phyloP scores from a whole-genome alignment of 805 yeast genomes.

The Metschnikowia continentalis region DNA sequence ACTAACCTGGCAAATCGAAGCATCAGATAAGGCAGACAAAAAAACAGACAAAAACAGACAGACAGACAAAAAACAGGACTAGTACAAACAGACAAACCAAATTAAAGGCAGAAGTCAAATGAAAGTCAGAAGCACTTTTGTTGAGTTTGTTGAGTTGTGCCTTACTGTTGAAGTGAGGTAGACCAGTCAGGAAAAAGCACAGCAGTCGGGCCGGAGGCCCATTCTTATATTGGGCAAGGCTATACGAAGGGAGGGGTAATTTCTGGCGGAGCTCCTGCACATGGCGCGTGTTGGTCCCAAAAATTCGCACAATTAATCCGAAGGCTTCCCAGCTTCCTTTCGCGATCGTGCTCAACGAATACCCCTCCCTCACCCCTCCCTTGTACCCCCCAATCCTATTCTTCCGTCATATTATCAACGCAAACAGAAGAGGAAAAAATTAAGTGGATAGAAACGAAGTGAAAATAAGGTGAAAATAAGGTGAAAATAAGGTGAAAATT shows the following conservation, averaged over 20 bases:
- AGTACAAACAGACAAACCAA: too few species aligned
- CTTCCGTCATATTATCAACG: too few species aligned
- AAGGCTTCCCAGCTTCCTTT: background rate
- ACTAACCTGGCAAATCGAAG: conserved; percentile 16
- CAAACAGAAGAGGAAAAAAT: too few species aligned
- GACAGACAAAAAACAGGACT: too few species aligned
- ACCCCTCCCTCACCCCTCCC: conserved; percentile 11
- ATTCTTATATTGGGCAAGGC: background rate
- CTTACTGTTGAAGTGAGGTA: background rate
- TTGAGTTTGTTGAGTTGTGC: background rate
- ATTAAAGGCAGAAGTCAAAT: too few species aligned
- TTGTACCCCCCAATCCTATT: too few species aligned
- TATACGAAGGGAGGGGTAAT: conserved; percentile 16
- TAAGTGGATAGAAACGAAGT: too few species aligned
- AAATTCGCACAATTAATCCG: conserved; percentile 12
- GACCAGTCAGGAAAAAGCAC: too few species aligned
- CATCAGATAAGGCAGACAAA: conserved; percentile 3
- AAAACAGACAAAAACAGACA: too few species aligned
- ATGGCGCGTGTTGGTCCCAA: conserved; percentile 5
- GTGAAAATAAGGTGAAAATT: too few species aligned
- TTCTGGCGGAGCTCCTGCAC: conserved; percentile 12
- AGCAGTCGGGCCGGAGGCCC: background rate
- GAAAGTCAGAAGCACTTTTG: too few species aligned
- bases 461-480: too few species aligned
- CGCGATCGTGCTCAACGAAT: conserved; percentile 1